Evolutionary conservation across 352 stramenopile genomes (phyloP).

Genomic region (Globisporangium nagaii): DNA sequence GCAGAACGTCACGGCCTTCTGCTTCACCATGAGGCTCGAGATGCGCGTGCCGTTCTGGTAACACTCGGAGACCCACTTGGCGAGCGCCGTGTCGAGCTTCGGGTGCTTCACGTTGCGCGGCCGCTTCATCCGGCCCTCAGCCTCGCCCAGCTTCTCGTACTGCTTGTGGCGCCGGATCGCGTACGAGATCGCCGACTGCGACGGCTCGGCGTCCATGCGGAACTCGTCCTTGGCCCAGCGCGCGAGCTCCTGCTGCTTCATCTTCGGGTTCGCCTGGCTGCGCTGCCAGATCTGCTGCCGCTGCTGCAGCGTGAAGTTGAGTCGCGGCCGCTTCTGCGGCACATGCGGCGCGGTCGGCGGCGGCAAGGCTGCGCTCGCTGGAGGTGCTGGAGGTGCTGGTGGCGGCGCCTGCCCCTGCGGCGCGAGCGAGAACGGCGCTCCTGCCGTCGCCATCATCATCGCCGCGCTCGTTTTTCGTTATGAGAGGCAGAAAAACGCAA

Average conservation of each 20-base stretch:
- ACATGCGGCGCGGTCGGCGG: not conserved
- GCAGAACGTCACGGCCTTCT: slow-evolving; percentile 11
- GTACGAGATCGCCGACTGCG: slow-evolving; percentile 19
- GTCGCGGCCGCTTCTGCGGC: slow-evolving; percentile 10
- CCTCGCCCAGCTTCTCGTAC: slow-evolving; percentile 11
- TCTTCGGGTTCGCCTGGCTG: slow-evolving; percentile 14
- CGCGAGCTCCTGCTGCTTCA: slow-evolving; percentile 18
- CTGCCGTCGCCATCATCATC: too few relatives aligned
- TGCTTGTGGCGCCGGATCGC: slow-evolving; percentile 10
- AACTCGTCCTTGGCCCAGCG: slow-evolving; percentile 14
- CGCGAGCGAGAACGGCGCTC: too few relatives aligned
- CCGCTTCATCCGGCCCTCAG: slow-evolving; percentile 10
- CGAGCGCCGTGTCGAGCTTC: slow-evolving; percentile 11
- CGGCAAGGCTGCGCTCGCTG: too few relatives aligned
- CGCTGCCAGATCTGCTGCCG: slow-evolving; percentile 11
- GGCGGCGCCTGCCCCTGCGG: not conserved
- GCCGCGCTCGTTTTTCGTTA: too few relatives aligned
- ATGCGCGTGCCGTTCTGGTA: slow-evolving; percentile 6
- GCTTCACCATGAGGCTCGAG: slow-evolving; percentile 16
- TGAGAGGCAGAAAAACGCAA: too few relatives aligned
- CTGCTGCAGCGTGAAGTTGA: slow-evolving; percentile 18
- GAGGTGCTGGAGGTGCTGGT: not conserved
- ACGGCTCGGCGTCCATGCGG: slow-evolving; percentile 11
- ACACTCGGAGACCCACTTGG: slow-evolving; percentile 13
- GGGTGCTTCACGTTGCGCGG: slow-evolving; percentile 15